A percentile compares a stretch with the other conserved stretches of the same genome.
phyloP scores from a whole-genome alignment of 495 filamentous ascomycete species.

The Talaromyces trachyspermus region DNA sequence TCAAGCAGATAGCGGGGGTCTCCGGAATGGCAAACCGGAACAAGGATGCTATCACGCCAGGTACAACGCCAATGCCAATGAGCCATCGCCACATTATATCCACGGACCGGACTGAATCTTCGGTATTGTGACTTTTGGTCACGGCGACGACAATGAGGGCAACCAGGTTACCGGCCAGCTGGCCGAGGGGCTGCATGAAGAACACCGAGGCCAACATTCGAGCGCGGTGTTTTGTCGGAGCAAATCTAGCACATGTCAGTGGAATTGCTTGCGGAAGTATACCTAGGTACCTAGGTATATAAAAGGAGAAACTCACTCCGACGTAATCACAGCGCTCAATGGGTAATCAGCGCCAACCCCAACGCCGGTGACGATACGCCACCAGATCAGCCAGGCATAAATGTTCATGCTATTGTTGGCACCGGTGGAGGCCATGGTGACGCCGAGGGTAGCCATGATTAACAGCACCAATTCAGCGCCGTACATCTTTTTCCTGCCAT shows the following conservation, averaged over 20 bases:
- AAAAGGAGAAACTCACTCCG: constrained; percentile 37
- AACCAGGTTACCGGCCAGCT: constrained; percentile 52
- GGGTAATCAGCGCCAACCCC: constrained; percentile 55
- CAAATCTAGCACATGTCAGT: constrained; percentile 36
- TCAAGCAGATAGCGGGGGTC: constrained; percentile 50
- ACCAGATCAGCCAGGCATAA: constrained; percentile 50
- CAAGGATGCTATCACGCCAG: constrained; percentile 50
- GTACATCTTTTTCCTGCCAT: constrained; percentile 58
- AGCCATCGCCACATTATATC: constrained; percentile 54
- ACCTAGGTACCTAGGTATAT: too few relatives aligned
- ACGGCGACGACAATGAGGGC: constrained; percentile 37
- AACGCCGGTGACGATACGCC: constrained; percentile 50
- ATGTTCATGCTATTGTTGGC: constrained; percentile 45
- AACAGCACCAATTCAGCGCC: constrained; percentile 56
- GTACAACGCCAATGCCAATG: constrained; percentile 52
- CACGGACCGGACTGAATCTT: constrained; percentile 28
- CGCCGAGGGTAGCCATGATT: constrained; percentile 48
- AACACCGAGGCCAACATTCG: constrained; percentile 63
- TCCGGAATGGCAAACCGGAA: constrained; percentile 58
- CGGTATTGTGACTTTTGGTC: constrained; percentile 20
- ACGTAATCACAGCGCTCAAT: constrained; percentile 52
- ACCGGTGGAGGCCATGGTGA: constrained; percentile 40
- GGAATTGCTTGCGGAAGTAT: too few relatives aligned
- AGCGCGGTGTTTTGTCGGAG: constrained; percentile 49
- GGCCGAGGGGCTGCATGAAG: constrained; percentile 58